Conservation (phyloP, 768 basidiomycete genomes). For the Hygrophorus pudorinus region DNA sequence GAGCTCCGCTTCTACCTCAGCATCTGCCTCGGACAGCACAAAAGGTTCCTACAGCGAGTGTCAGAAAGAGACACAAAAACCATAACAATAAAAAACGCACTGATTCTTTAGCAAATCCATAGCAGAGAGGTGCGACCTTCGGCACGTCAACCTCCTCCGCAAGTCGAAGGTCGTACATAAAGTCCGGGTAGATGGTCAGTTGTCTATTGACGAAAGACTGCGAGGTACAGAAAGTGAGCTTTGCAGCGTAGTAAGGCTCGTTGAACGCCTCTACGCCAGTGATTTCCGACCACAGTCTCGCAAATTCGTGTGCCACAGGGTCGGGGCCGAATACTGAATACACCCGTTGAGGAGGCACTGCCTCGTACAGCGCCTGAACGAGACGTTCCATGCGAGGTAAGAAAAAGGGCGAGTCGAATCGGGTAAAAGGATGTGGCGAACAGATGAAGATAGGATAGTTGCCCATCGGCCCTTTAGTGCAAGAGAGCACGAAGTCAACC, state of each 20-base stretch:
- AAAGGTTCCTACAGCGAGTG: conserved; percentile 26
- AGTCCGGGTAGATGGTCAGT: conserved; percentile 17
- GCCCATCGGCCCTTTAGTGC: conserved; percentile 31
- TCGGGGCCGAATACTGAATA: conserved; percentile 42
- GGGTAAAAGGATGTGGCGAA: conserved; percentile 23
- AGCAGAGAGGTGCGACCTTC: conserved; percentile 29
- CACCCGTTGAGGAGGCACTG: conserved; percentile 25
- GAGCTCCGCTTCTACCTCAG: conserved; percentile 29
- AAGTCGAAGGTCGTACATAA: conserved; percentile 6
- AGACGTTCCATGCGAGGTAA: conserved; percentile 23
- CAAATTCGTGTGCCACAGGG: conserved; percentile 26
- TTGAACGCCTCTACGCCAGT: conserved; percentile 17
- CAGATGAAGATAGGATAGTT: conserved; percentile 44
- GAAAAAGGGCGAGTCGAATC: conserved; percentile 19
- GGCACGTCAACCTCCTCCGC: conserved; percentile 8
- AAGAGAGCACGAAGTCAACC: conserved; percentile 36
- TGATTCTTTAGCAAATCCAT: conserved; percentile 33
- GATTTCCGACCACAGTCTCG: conserved; percentile 23
- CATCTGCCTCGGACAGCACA: conserved; percentile 21
- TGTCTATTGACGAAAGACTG: conserved; percentile 16
- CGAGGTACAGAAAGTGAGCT: conserved; percentile 30
- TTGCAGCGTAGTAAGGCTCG: conserved; percentile 37
- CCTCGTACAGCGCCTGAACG: conserved; percentile 19
- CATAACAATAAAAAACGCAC: conserved; percentile 10
- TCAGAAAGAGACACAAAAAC: not conserved